phyloP scores from a whole-genome alignment of 83 land plant species.

The Isoetes engelmannii region DNA sequence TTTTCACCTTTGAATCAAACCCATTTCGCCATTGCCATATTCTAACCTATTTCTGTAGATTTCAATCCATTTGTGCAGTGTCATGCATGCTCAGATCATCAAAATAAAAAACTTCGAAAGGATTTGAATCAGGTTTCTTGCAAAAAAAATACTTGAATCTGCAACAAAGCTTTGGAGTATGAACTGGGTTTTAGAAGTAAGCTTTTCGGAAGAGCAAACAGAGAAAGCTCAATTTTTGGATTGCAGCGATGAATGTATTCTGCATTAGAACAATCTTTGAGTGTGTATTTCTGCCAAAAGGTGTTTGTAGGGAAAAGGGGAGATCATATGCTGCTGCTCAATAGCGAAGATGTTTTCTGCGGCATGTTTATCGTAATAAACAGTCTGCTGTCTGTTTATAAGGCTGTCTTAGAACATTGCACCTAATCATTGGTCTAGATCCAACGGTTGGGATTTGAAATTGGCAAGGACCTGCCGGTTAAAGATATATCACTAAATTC shows the following conservation, averaged over 20 bases:
- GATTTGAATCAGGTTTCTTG: not conserved
- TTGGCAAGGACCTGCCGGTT: too few relatives aligned
- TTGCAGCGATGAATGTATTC: slow-evolving; percentile 63
- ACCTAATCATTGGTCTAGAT: too few relatives aligned
- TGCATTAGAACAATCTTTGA: slow-evolving; percentile 54
- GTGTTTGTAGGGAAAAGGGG: slow-evolving; percentile 74
- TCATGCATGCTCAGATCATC: slow-evolving; percentile 56
- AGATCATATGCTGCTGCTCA: slow-evolving; percentile 16
- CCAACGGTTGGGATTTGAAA: too few relatives aligned
- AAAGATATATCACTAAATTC: too few relatives aligned
- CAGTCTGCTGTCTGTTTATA: too few relatives aligned
- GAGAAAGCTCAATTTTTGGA: slow-evolving; percentile 21
- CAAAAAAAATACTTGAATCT: slow-evolving; percentile 45
- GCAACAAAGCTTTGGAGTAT: slow-evolving; percentile 44
- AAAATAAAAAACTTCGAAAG: slow-evolving; percentile 29
- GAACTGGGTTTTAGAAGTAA: slow-evolving; percentile 29
- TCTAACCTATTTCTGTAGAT: too few relatives aligned
- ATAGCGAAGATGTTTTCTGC: slow-evolving; percentile 10
- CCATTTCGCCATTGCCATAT: too few relatives aligned
- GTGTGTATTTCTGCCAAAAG: slow-evolving; percentile 65
- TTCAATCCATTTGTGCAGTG: slow-evolving; percentile 36
- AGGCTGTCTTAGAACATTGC: too few relatives aligned
- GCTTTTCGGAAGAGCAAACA: slow-evolving; percentile 40
- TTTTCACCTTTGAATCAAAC: too few relatives aligned
- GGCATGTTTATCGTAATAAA: too few relatives aligned